Conservation (phyloP, 1,139 yeast genomes). For the Sugiyamaella paludigena region DNA sequence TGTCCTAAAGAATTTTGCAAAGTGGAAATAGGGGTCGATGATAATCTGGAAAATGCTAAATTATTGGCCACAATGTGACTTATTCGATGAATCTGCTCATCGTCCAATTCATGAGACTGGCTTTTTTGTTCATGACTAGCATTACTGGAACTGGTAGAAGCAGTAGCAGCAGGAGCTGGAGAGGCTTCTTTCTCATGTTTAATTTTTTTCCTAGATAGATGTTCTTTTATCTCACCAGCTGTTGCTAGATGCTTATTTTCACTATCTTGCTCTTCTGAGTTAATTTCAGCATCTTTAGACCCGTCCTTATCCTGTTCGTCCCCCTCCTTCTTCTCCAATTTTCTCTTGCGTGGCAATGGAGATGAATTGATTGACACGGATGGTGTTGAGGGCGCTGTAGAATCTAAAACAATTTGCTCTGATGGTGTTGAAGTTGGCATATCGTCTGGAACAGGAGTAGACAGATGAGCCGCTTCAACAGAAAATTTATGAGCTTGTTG, state of each 20-base stretch:
- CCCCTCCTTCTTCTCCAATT: not conserved
- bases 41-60: slow-evolving; percentile 82
- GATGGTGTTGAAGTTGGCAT: not conserved
- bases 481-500: not conserved
- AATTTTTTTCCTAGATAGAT: not conserved
- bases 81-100: slow-evolving; percentile 52
- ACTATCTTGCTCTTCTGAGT: not conserved
- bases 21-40: slow-evolving; percentile 77
- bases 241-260: not conserved
- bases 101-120: not conserved
- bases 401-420: too few species aligned
- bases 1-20: slow-evolving; percentile 51
- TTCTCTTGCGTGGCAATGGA: not conserved
- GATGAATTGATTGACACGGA: not conserved
- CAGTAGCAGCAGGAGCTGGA: not conserved
- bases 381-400: slow-evolving; percentile 6
- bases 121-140: not conserved
- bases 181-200: not conserved
- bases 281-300: too few species aligned
- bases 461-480: slow-evolving; percentile 3
- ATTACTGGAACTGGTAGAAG: too few species aligned
- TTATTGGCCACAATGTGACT: slow-evolving; percentile 64
- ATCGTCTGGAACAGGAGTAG: slow-evolving; percentile 3
- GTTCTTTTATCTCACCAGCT: not conserved
- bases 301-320: not conserved